Percentiles rank a stretch among this genome's conserved stretches.
These are phyloP conservation scores for Morella rubra DNA, from an alignment of 306 rosid genomes.

Conservation along the genomic window DNA sequence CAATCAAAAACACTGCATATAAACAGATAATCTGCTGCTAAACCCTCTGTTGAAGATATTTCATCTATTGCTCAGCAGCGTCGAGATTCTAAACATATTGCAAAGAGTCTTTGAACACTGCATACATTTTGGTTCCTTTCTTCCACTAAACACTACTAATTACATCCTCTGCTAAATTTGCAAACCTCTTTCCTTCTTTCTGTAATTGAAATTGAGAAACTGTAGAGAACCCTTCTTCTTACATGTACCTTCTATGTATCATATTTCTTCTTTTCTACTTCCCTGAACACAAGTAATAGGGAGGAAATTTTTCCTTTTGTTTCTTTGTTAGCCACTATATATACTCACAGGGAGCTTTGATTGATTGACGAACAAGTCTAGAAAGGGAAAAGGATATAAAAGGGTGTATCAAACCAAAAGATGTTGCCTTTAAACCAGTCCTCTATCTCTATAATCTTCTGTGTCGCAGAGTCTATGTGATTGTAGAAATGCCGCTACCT, in stretches of 20 bases:
- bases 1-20: neutral
- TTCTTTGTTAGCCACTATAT: constrained; percentile 34
- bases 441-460: constrained; percentile 39
- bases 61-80: constrained; percentile 2
- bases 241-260: constrained; percentile 34
- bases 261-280: constrained; percentile 25
- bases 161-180: constrained; percentile 23
- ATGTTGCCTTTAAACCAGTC: constrained; percentile 18
- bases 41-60: constrained; percentile 9
- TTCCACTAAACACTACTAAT: constrained; percentile 19
- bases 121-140: neutral
- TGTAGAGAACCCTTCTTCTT: constrained; percentile 22
- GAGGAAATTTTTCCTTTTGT: constrained; percentile 13
- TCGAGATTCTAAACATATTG: constrained; percentile 16
- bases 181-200: constrained; percentile 28
- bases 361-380: neutral
- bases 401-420: constrained; percentile 26
- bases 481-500: constrained; percentile 36
- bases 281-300: constrained; percentile 20
- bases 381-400: constrained; percentile 12
- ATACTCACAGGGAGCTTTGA: constrained; percentile 29
- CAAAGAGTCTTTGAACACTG: constrained; percentile 13
- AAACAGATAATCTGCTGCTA: constrained; percentile 12
- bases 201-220: constrained; percentile 31
- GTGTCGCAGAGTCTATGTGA: constrained; percentile 29